phyloP scores from a whole-genome alignment of 352 stramenopile species.

The Globisporangium alternatum region DNA sequence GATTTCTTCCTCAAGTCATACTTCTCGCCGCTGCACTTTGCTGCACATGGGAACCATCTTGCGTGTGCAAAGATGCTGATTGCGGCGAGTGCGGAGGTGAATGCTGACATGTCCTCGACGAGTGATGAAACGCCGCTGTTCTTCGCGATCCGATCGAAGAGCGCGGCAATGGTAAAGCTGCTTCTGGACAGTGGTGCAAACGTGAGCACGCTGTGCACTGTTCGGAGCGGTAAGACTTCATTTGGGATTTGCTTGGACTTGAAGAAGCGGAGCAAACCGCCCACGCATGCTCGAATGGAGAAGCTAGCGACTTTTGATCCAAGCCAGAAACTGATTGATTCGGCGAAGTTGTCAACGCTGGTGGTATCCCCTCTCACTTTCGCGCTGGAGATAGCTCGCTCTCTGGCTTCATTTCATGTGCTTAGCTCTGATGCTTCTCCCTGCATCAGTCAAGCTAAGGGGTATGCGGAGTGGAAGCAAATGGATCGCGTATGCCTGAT shows the following conservation, averaged over 20 bases:
- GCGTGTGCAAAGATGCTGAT: conserved; percentile 46
- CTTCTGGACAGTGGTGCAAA: conserved; percentile 41
- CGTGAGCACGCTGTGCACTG: conserved; percentile 36
- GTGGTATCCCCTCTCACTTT: conserved; percentile 51
- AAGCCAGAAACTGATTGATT: conserved; percentile 15
- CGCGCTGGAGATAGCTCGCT: conserved; percentile 33
- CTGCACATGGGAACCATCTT: conserved; percentile 34
- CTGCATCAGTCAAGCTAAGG: conserved; percentile 16
- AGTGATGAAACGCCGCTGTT: conserved; percentile 50
- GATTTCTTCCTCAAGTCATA: conserved; percentile 31
- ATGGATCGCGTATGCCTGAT: conserved; percentile 38
- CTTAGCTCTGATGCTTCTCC: conserved; percentile 15
- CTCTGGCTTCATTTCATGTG: conserved; percentile 25
- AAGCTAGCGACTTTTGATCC: conserved; percentile 3
- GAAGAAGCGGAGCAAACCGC: conserved; percentile 1
- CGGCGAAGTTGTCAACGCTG: neutral
- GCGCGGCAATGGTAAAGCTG: conserved; percentile 40
- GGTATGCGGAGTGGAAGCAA: conserved; percentile 33
- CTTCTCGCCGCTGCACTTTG: conserved; percentile 64
- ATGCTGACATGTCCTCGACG: conserved; percentile 30
- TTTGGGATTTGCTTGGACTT: conserved; percentile 33
- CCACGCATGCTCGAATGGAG: neutral
- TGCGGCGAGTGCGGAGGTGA: conserved; percentile 29
- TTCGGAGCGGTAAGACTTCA: conserved; percentile 34
- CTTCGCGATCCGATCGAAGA: conserved; percentile 59